Conservation (phyloP, 2,329 filamentous ascomycete species). For the Paracoccidioides lutzii region DNA sequence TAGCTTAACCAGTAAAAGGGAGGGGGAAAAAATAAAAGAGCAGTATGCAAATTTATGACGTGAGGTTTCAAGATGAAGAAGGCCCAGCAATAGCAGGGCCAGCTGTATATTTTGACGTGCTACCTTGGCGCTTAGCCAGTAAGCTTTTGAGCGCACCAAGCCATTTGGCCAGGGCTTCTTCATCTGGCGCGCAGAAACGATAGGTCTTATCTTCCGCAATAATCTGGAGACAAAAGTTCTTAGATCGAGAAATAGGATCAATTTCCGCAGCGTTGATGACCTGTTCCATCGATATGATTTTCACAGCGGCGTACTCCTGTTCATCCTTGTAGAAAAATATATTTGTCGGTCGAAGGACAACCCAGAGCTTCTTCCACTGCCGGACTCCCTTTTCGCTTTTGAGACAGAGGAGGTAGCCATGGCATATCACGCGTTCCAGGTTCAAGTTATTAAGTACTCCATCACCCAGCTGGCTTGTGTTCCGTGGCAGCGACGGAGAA, state of each 20-base stretch:
- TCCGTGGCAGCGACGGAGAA: constrained; percentile 33
- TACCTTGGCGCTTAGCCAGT: constrained; percentile 14
- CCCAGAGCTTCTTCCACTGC: constrained; percentile 93
- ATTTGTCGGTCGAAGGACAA: constrained; percentile 71
- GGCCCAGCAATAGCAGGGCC: background rate
- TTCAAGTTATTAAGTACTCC: constrained; percentile 44
- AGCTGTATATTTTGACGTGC: background rate
- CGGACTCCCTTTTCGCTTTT: constrained; percentile 67
- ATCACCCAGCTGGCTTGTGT: constrained; percentile 51
- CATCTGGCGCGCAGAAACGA: constrained; percentile 62
- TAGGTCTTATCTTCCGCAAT: constrained; percentile 85
- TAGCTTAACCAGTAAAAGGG: background rate
- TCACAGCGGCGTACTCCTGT: constrained; percentile 71
- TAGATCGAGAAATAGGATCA: constrained; percentile 72
- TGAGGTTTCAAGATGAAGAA: background rate
- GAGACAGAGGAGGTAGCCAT: constrained; percentile 77
- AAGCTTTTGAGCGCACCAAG: constrained; percentile 80
- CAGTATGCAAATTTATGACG: background rate
- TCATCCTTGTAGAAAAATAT: constrained; percentile 89
- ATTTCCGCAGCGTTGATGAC: constrained; percentile 90
- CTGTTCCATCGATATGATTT: constrained; percentile 63
- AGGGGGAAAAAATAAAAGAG: background rate
- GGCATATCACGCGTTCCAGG: constrained; percentile 81
- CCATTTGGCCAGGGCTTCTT: constrained; percentile 71
- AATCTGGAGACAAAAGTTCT: constrained; percentile 77